Percentiles rank a stretch among this genome's conserved stretches.
Conservation (phyloP, 2,329 filamentous ascomycete species). For the Polytolypa hystricis region DNA sequence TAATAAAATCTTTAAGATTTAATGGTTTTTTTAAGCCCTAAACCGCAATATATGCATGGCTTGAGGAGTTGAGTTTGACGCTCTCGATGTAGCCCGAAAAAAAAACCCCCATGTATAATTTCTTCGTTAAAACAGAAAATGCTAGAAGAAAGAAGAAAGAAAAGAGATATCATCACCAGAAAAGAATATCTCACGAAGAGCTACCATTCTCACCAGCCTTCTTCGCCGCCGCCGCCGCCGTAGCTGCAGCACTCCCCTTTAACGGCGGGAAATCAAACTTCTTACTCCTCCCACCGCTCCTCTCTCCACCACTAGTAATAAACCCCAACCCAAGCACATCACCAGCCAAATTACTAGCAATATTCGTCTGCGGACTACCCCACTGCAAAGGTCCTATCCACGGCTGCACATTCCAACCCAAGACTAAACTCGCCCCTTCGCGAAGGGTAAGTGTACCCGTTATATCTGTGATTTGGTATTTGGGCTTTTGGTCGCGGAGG, state of each 20-base stretch:
- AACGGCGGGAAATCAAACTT: constrained; percentile 46
- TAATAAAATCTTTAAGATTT: too few species aligned
- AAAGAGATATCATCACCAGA: background rate
- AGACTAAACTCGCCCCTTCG: constrained; percentile 61
- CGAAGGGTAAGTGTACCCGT: constrained; percentile 64
- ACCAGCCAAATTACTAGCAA: constrained; percentile 12
- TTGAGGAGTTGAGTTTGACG: too few species aligned
- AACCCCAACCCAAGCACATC: constrained; percentile 30
- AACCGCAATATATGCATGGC: too few species aligned
- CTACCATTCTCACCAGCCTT: too few species aligned
- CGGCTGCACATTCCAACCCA: constrained; percentile 95
- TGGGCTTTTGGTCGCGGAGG: constrained; percentile 76
- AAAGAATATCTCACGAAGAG: background rate
- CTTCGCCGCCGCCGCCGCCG: too few species aligned
- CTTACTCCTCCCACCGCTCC: constrained; percentile 40
- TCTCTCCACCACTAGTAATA: constrained; percentile 42
- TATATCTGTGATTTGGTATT: constrained; percentile 95
- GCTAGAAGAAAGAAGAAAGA: background rate
- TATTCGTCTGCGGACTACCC: constrained; percentile 46
- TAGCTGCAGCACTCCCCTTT: too few species aligned
- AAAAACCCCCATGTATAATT: too few species aligned
- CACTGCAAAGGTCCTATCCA: constrained; percentile 87
- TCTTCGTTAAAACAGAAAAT: background rate
- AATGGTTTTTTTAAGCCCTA: too few species aligned
- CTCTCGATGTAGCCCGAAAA: too few species aligned